A percentile compares a stretch with the other conserved stretches of the same genome.
phyloP scores from a whole-genome alignment of 2,329 filamentous ascomycete genomes.

The Macroventuria anomochaeta region DNA sequence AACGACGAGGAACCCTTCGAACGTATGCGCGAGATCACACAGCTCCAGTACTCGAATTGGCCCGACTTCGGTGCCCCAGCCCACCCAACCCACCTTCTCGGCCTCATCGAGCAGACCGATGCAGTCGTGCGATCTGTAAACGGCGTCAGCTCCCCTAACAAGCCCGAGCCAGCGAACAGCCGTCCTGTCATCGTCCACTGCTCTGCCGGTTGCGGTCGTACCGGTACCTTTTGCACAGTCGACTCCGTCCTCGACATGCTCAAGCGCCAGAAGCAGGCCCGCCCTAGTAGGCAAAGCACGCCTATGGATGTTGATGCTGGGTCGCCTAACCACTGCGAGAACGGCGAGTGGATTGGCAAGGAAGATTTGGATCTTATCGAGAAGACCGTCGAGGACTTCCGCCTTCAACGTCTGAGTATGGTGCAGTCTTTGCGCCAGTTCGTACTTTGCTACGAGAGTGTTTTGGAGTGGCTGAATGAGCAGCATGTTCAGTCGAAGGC shows the following conservation, averaged over 20 bases:
- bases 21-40: constrained; percentile 89
- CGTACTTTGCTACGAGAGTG: constrained; percentile 94
- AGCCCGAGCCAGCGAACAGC: constrained; percentile 59
- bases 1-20: constrained; percentile 80
- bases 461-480: constrained; percentile 81
- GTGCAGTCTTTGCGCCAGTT: constrained; percentile 93
- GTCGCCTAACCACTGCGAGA: constrained; percentile 42
- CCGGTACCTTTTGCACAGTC: constrained; percentile 94
- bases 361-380: constrained; percentile 80
- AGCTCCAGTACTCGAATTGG: constrained; percentile 95
- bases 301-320: constrained; percentile 52
- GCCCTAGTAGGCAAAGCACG: constrained; percentile 40
- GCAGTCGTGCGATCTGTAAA: constrained; percentile 63
- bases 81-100: constrained; percentile 83
- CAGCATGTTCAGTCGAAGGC: constrained; percentile 33
- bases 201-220: constrained; percentile 93
- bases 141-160: constrained; percentile 57
- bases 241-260: constrained; percentile 97
- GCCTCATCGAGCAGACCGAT: constrained; percentile 89
- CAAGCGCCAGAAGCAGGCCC: constrained; percentile 73
- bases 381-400: constrained; percentile 88
- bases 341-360: constrained; percentile 71
- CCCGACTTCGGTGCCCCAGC: constrained; percentile 95
- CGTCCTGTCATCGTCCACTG: constrained; percentile 92
- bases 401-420: constrained; percentile 89